Percentiles rank a stretch among this genome's conserved stretches.
phyloP scores from a whole-genome alignment of 371 early-diverging fungal species.

The Haplosporangium sp. region DNA sequence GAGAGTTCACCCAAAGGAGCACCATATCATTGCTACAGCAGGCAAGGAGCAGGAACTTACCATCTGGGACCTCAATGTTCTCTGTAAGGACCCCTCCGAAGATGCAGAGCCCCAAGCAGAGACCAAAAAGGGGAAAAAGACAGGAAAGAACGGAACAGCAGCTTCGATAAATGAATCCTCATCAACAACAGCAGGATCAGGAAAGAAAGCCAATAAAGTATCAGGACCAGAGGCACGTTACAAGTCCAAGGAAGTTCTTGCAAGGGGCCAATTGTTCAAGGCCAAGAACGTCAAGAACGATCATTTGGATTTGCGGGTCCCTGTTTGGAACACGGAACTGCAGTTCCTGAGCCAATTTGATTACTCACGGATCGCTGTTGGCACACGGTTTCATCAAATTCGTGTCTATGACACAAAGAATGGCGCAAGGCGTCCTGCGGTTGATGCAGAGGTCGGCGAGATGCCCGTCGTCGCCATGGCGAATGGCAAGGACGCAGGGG shows the following conservation, averaged over 20 bases:
- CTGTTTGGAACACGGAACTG: slow-evolving; percentile 90
- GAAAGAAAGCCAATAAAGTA: slow-evolving; percentile 53
- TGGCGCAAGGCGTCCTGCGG: slow-evolving; percentile 73
- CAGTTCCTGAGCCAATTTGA: slow-evolving; percentile 75
- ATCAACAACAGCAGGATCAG: slow-evolving; percentile 41
- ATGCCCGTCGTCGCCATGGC: slow-evolving; percentile 66
- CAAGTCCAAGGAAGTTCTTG: slow-evolving; percentile 47
- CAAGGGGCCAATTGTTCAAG: slow-evolving; percentile 64
- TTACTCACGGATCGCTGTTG: slow-evolving; percentile 66
- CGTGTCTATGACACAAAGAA: slow-evolving; percentile 83
- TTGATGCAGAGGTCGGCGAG: slow-evolving; percentile 74
- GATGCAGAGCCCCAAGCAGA: background rate
- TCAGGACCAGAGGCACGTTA: slow-evolving; percentile 21
- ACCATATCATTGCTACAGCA: slow-evolving; percentile 82
- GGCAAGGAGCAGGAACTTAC: slow-evolving; percentile 88
- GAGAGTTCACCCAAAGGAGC: slow-evolving; percentile 73
- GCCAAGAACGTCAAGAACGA: slow-evolving; percentile 81
- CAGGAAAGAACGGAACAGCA: slow-evolving; percentile 29
- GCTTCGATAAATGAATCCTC: slow-evolving; percentile 11
- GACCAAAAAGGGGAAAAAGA: background rate
- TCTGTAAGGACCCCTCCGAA: slow-evolving; percentile 22
- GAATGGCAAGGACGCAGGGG: slow-evolving; percentile 59
- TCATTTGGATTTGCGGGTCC: slow-evolving; percentile 82
- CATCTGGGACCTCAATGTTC: slow-evolving; percentile 75
- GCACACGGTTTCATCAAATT: slow-evolving; percentile 82